Percentiles rank a stretch among this genome's conserved stretches.
Evolutionary conservation across 2,329 filamentous ascomycete species (phyloP).

Genomic region (Ascochyta fabae): DNA sequence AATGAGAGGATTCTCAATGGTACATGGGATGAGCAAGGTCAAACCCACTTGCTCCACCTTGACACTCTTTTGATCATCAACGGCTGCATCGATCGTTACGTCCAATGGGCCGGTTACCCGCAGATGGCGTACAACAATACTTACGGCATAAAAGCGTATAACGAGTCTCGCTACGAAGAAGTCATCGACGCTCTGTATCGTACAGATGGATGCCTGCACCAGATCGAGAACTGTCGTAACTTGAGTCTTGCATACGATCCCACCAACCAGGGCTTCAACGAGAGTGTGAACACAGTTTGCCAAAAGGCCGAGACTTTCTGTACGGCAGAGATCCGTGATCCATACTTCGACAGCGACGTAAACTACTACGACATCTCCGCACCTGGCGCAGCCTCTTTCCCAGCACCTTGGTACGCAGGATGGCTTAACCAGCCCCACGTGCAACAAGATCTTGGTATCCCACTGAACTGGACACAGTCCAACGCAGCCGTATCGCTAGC

Average conservation of each 20-base stretch:
- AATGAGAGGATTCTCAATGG: constrained; percentile 56
- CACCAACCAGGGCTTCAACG: constrained; percentile 50
- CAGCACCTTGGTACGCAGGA: constrained; percentile 56
- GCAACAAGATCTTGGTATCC: constrained; percentile 62
- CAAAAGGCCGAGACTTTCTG: constrained; percentile 55
- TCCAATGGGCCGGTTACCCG: constrained; percentile 57
- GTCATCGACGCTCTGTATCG: constrained; percentile 54
- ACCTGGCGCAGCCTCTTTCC: constrained; percentile 51
- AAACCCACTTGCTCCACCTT: constrained; percentile 49
- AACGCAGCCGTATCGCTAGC: constrained; percentile 52
- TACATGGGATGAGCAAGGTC: constrained; percentile 31
- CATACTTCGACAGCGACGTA: constrained; percentile 53
- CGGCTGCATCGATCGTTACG: constrained; percentile 60
- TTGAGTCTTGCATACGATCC: constrained; percentile 59
- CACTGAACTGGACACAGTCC: constrained; percentile 62
- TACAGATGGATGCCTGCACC: constrained; percentile 61
- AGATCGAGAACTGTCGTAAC: constrained; percentile 59
- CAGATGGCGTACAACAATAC: constrained; percentile 64
- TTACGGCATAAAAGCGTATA: constrained; percentile 62
- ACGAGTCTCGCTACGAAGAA: constrained; percentile 55
- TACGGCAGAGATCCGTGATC: constrained; percentile 52
- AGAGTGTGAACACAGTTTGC: constrained; percentile 52
- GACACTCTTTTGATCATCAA: constrained; percentile 65
- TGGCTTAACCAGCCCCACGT: constrained; percentile 65
- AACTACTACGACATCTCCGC: constrained; percentile 67